A percentile compares a stretch with the other conserved stretches of the same genome.
Evolutionary conservation across 1,139 yeast species (phyloP).

Genomic region (Candida tunisiensis): DNA sequence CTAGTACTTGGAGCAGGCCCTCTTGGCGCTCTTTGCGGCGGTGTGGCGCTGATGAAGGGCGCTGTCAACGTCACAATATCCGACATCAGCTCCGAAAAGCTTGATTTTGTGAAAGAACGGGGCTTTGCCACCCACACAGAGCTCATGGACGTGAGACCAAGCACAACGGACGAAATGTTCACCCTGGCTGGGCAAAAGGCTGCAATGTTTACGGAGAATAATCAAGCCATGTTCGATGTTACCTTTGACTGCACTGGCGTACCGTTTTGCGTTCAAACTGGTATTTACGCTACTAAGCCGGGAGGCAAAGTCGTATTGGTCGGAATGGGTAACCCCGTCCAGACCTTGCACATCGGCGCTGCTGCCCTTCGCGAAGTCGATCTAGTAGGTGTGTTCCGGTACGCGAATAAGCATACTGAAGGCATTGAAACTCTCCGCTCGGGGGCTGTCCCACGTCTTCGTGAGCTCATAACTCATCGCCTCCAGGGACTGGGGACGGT

Average conservation of each 20-base stretch:
- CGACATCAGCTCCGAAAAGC: constrained; percentile 42
- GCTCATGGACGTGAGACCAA: constrained; percentile 9
- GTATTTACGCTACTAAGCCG: constrained; percentile 21
- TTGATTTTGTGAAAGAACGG: constrained; percentile 19
- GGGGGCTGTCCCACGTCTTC: constrained; percentile 10
- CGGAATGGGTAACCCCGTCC: constrained; percentile 17
- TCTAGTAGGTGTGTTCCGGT: constrained; percentile 16
- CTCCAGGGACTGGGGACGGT: constrained; percentile 13
- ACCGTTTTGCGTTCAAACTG: constrained; percentile 14
- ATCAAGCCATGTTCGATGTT: too few species aligned
- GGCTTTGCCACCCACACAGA: constrained; percentile 14
- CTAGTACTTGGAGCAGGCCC: constrained; percentile 82
- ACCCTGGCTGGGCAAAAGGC: constrained; percentile 17
- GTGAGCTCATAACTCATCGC: constrained; percentile 12
- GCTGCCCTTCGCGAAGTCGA: constrained; percentile 16
- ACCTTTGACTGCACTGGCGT: constrained; percentile 17
- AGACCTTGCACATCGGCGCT: constrained; percentile 15
- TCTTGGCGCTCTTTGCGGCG: constrained; percentile 61
- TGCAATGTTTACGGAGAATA: too few species aligned
- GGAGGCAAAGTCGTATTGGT: constrained; percentile 15
- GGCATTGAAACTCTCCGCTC: constrained; percentile 11
- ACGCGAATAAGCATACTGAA: constrained; percentile 14
- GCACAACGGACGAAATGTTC: constrained; percentile 7
- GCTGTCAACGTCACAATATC: constrained; percentile 45
- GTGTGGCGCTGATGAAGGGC: constrained; percentile 59